Conservation (phyloP, 139 green algal species). For the Coccomyxa sp. region DNA sequence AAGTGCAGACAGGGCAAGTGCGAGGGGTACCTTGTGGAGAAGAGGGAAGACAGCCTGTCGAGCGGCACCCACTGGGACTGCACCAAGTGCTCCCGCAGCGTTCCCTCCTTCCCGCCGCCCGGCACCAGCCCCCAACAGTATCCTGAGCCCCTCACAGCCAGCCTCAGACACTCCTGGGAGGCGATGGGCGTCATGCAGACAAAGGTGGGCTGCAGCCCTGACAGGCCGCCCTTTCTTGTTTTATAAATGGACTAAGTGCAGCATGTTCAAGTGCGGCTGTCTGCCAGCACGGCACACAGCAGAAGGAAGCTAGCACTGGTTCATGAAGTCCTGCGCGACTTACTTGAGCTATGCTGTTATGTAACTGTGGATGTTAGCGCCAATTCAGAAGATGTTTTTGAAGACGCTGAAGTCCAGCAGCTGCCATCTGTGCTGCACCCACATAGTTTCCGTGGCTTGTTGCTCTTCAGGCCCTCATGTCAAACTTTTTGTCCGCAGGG, state of each 20-base stretch:
- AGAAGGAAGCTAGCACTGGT: neutral
- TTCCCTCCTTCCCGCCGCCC: neutral
- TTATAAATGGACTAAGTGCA: too few relatives aligned
- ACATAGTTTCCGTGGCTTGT: neutral
- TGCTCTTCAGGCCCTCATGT: neutral
- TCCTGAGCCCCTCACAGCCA: constrained; percentile 1
- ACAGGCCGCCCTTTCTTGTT: too few relatives aligned
- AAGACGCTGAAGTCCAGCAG: neutral
- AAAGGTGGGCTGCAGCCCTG: too few relatives aligned
- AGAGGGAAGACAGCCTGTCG: neutral
- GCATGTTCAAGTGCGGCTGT: too few relatives aligned
- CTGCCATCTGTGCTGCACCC: neutral
- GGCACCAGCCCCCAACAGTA: neutral
- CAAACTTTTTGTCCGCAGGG: neutral
- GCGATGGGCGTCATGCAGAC: neutral
- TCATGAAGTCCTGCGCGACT: neutral
- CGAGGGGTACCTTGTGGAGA: neutral
- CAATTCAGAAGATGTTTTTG: neutral
- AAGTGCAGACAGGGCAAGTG: neutral
- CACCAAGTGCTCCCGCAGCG: too few relatives aligned
- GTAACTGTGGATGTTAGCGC: neutral
- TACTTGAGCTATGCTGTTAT: neutral
- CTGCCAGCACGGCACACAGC: too few relatives aligned
- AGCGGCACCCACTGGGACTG: neutral
- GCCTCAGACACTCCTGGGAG: neutral